Evolutionary conservation across 2,329 filamentous ascomycete genomes (phyloP).

Genomic region (Aureobasidium lini): DNA sequence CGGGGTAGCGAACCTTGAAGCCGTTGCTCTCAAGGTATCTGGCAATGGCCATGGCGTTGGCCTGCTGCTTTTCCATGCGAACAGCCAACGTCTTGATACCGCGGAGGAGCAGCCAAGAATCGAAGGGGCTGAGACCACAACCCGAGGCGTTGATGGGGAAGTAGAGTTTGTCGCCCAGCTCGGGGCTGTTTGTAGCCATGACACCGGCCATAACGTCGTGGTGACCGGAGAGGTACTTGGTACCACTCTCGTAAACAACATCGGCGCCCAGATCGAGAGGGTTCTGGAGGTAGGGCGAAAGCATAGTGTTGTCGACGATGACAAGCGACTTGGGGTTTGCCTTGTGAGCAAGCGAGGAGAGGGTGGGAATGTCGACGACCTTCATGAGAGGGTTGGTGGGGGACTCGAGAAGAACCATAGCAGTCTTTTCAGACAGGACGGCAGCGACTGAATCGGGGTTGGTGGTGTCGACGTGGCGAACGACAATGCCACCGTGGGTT

Average conservation of each 20-base stretch:
- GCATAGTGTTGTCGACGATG: slow-evolving; percentile 97
- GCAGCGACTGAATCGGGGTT: slow-evolving; percentile 60
- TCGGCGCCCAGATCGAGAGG: slow-evolving; percentile 91
- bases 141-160: slow-evolving; percentile 97
- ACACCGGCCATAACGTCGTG: slow-evolving; percentile 99
- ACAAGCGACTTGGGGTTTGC: slow-evolving; percentile 74
- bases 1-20: slow-evolving; percentile 92
- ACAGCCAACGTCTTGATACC: slow-evolving; percentile 95
- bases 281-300: slow-evolving; percentile 89
- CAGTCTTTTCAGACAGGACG: slow-evolving; percentile 69
- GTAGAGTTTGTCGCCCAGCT: slow-evolving; percentile 81
- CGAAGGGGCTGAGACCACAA: slow-evolving; percentile 88
- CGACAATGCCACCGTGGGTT: slow-evolving; percentile 80
- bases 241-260: slow-evolving; percentile 94
- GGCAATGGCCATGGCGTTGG: slow-evolving; percentile 83
- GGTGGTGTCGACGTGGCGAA: slow-evolving; percentile 96
- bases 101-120: slow-evolving; percentile 90
- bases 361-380: slow-evolving; percentile 82
- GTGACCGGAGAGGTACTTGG: slow-evolving; percentile 95
- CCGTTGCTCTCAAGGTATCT: slow-evolving; percentile 85
- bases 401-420: slow-evolving; percentile 93
- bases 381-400: slow-evolving; percentile 98
- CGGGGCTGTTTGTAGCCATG: slow-evolving; percentile 77
- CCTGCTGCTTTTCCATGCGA: slow-evolving; percentile 97
- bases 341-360: slow-evolving; percentile 68